These are phyloP conservation scores for Tylopilus sp. DNA, from an alignment of 768 basidiomycete species.

Conservation along the genomic window DNA sequence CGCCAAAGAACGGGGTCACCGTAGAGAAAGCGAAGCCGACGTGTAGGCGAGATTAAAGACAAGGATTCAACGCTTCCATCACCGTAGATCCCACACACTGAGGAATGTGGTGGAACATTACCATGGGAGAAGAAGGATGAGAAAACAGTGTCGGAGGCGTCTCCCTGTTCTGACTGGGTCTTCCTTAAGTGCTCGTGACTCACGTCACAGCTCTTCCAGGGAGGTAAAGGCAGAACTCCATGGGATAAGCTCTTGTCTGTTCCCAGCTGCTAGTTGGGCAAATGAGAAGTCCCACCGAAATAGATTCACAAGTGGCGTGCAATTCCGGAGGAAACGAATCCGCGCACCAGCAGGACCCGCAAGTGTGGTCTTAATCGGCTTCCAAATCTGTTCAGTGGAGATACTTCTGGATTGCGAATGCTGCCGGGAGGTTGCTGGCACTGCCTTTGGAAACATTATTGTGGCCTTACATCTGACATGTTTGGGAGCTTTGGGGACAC, in stretches of 20 bases:
- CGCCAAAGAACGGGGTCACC: neutral
- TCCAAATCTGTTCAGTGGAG: neutral
- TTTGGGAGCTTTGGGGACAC: neutral
- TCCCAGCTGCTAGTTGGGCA: constrained; percentile 6
- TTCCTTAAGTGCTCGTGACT: neutral
- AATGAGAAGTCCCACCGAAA: constrained; percentile 1
- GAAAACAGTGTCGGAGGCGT: neutral
- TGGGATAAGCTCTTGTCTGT: neutral
- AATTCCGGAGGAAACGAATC: neutral
- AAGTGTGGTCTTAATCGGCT: neutral
- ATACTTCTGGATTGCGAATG: neutral
- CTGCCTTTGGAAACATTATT: neutral
- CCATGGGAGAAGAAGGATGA: neutral
- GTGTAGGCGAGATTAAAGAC: neutral
- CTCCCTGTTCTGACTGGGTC: neutral
- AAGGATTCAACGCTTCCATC: neutral
- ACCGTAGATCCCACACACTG: neutral
- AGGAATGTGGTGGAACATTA: neutral
- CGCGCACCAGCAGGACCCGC: neutral
- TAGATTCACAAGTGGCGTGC: neutral
- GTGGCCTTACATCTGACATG: neutral
- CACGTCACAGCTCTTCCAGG: neutral
- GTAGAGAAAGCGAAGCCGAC: neutral
- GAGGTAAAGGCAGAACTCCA: neutral
- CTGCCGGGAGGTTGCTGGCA: neutral